These are phyloP conservation scores for Clitoria ternatea DNA, from an alignment of 306 rosid genomes.

Conservation along the genomic window DNA sequence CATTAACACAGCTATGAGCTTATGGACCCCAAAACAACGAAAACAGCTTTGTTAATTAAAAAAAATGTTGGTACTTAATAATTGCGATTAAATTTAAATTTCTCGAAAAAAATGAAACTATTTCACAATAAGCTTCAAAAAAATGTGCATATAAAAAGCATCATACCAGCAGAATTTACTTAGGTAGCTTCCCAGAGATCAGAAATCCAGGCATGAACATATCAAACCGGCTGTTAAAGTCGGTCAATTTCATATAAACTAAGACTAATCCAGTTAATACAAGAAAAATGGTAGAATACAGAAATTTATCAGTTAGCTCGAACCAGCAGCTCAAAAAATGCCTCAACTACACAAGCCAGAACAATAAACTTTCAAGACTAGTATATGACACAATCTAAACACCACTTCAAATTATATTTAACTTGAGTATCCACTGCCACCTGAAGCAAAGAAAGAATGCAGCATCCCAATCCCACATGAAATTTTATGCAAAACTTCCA, in stretches of 20 bases:
- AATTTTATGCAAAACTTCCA: constrained; percentile 24
- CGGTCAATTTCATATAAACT: constrained; percentile 39
- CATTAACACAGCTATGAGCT: too few species aligned
- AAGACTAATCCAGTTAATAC: constrained; percentile 23
- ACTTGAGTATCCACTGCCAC: constrained; percentile 41
- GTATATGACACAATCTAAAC: constrained; percentile 35
- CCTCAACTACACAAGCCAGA: constrained; percentile 50
- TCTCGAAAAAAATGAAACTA: neutral
- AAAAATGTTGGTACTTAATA: neutral
- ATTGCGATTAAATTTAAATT: neutral
- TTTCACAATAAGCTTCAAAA: neutral
- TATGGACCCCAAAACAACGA: too few species aligned
- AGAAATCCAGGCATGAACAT: constrained; percentile 19
- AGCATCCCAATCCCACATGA: constrained; percentile 36
- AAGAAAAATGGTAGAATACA: constrained; percentile 41
- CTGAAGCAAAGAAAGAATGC: constrained; percentile 33
- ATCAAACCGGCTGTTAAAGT: constrained; percentile 26
- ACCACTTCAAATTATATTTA: constrained; percentile 36
- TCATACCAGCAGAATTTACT: neutral
- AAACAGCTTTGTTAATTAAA: too few species aligned
- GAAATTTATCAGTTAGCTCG: constrained; percentile 46
- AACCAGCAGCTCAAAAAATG: constrained; percentile 55
- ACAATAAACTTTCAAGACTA: constrained; percentile 43
- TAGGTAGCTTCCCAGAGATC: constrained; percentile 1
- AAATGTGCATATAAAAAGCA: neutral